Conservation (phyloP, 2,329 filamentous ascomycete species). For the Talaromyces sp. region DNA sequence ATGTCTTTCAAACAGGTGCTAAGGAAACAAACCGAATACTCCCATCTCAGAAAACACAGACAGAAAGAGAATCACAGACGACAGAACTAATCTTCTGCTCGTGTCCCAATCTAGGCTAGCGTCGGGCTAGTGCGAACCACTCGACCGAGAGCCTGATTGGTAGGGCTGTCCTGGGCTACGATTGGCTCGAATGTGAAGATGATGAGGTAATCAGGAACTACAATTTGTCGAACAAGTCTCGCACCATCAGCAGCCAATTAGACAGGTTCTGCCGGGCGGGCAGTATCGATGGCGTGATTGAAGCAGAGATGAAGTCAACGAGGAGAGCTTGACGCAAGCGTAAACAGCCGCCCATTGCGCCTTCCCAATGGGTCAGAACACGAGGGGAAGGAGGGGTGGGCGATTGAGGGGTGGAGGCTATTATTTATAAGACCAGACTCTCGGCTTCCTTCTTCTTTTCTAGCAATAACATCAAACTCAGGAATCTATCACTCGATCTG, state of each 20-base stretch:
- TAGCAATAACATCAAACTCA: background rate
- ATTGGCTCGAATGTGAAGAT: background rate
- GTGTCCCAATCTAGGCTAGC: background rate
- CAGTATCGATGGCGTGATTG: conserved; percentile 38
- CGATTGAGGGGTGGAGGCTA: background rate
- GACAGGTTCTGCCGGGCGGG: conserved; percentile 26
- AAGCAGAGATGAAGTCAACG: conserved; percentile 5
- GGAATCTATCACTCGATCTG: background rate
- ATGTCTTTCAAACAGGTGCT: background rate
- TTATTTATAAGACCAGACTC: conserved; percentile 11
- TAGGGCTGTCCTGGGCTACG: background rate
- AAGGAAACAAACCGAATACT: background rate
- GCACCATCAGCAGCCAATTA: conserved; percentile 28
- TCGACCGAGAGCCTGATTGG: conserved; percentile 6
- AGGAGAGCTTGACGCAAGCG: background rate
- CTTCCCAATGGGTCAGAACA: conserved; percentile 3
- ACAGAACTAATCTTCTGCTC: background rate
- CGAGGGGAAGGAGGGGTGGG: conserved; percentile 15
- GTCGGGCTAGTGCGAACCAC: background rate
- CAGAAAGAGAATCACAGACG: background rate
- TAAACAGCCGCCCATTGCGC: background rate
- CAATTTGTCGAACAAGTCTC: background rate
- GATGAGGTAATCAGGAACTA: conserved; percentile 9
- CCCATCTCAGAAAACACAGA: background rate
- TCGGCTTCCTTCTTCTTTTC: conserved; percentile 15